phyloP scores from a whole-genome alignment of 495 filamentous ascomycete species.

The Aspergillus haitiensis region DNA sequence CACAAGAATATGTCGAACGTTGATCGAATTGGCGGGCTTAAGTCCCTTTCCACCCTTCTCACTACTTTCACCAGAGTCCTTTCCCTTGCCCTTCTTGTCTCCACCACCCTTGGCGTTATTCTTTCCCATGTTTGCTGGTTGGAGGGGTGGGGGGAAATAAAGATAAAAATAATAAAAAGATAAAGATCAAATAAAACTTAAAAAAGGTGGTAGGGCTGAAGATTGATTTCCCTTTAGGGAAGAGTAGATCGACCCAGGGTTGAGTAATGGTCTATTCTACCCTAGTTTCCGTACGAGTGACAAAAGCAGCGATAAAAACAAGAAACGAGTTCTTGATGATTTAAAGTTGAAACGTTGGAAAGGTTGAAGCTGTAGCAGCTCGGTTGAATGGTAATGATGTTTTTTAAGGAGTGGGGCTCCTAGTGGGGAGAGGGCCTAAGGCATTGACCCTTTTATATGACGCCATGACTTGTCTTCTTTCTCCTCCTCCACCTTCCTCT shows the following conservation, averaged over 20 bases:
- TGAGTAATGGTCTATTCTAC: slow-evolving; percentile 1
- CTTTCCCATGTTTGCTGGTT: slow-evolving; percentile 9
- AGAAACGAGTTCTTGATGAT: neutral
- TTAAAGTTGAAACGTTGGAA: neutral
- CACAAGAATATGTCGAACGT: slow-evolving; percentile 86
- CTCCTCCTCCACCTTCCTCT: slow-evolving; percentile 4
- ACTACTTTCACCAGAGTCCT: slow-evolving; percentile 47
- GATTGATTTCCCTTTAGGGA: neutral
- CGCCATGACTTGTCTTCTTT: slow-evolving; percentile 14
- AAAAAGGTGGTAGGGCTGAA: slow-evolving; percentile 5
- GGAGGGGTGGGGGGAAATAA: neutral
- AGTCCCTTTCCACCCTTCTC: slow-evolving; percentile 45
- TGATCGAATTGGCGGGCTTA: slow-evolving; percentile 77
- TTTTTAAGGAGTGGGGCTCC: slow-evolving; percentile 9
- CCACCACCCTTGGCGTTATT: slow-evolving; percentile 56
- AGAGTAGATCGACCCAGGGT: slow-evolving; percentile 6
- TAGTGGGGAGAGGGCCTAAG: slow-evolving; percentile 30
- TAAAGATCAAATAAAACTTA: neutral
- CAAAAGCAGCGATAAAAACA: neutral
- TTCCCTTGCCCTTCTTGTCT: slow-evolving; percentile 52
- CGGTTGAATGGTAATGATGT: slow-evolving; percentile 1
- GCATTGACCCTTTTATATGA: slow-evolving; percentile 22
- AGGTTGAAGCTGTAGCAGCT: neutral
- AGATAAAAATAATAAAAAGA: neutral
- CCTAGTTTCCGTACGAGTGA: neutral